Evolutionary conservation across 129 eudicot species (phyloP), one percentile per base, ranked within the genome.

Genomic region (Chrysanthemum makinoi): DNA sequence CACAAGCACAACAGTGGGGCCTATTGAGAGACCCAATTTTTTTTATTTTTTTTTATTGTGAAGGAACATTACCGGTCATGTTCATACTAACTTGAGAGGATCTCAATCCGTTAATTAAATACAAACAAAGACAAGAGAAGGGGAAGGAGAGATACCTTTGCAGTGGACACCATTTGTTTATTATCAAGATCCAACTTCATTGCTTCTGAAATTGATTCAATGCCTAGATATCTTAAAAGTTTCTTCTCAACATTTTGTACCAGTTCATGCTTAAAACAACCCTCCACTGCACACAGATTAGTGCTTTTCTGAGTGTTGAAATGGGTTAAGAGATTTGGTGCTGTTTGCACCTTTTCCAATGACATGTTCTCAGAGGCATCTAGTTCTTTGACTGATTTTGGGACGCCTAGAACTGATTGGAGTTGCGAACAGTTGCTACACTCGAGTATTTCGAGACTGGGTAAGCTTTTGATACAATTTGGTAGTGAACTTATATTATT

Each of bases 211-310:
- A 55, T 13, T 11, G 15, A 50, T 48, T 68, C 59, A 20, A 68
- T 12, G 12, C 72, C 72, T n/a, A 50, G 60, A 68, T 68, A 22
- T 22, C 47, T 22, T 49, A 50, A 2, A 68, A 68, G 14, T 68
- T 26, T 68, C 20, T 43, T 49, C 10, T 68, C 72, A 50, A 50
- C 18, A 0, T 68, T 50, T 24, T 50, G 24, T 13, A 68, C 2
- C 51, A 58, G 50, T 50, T 68, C 59, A 50, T 12, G 60, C 72
- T 26, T 68, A 68, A 68, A 68, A 66, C 47, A 68, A 49, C 60
- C 72, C 60, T 50, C 60, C 59, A 68, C 46, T 22, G 22, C 60
- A 51, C 44, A 24, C 26, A 68, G 60, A 11, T 68, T 68, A 12
- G 15, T 22, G 14, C 72, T 20, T 22, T 7, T 1, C 50, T 49